A percentile compares a stretch with the other conserved stretches of the same genome.
Conservation (phyloP, 768 basidiomycete genomes). For the Boletus rex-veris region DNA sequence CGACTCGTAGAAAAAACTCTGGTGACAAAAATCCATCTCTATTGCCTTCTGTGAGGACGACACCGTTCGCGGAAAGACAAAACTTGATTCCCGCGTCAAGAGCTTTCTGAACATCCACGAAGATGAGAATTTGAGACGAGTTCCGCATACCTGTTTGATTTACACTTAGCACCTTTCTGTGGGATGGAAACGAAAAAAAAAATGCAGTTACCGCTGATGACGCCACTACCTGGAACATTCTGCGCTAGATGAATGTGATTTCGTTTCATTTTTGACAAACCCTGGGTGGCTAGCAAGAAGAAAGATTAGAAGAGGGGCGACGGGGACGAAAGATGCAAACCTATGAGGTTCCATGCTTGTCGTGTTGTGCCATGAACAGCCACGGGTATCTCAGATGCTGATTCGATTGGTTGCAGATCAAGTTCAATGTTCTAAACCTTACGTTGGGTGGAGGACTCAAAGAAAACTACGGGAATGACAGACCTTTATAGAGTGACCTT, state of each 20-base stretch:
- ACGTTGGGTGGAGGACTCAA: not conserved
- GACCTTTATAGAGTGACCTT: conserved; percentile 85
- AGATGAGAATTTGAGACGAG: conserved; percentile 76
- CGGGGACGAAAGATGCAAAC: conserved; percentile 37
- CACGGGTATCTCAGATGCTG: conserved; percentile 63
- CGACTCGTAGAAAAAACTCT: conserved; percentile 69
- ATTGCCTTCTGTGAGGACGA: conserved; percentile 82
- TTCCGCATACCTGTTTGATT: conserved; percentile 68
- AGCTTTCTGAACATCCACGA: conserved; percentile 70
- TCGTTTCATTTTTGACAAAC: conserved; percentile 79
- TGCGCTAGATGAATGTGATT: conserved; percentile 95
- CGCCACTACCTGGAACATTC: conserved; percentile 58
- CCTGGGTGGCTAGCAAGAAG: conserved; percentile 50
- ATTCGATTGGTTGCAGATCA: conserved; percentile 57
- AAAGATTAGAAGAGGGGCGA: not conserved
- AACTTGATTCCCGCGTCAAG: conserved; percentile 69
- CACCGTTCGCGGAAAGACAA: conserved; percentile 80
- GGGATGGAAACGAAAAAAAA: not conserved
- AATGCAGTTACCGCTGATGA: conserved; percentile 67
- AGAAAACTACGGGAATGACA: conserved; percentile 7
- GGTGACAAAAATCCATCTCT: conserved; percentile 55
- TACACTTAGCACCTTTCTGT: not conserved
- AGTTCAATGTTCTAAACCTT: conserved; percentile 57
- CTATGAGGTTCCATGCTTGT: conserved; percentile 67
- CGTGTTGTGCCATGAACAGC: conserved; percentile 81